These are phyloP conservation scores for Tylopilus rubrobrunneus DNA, from an alignment of 768 basidiomycete species.

Conservation along the genomic window DNA sequence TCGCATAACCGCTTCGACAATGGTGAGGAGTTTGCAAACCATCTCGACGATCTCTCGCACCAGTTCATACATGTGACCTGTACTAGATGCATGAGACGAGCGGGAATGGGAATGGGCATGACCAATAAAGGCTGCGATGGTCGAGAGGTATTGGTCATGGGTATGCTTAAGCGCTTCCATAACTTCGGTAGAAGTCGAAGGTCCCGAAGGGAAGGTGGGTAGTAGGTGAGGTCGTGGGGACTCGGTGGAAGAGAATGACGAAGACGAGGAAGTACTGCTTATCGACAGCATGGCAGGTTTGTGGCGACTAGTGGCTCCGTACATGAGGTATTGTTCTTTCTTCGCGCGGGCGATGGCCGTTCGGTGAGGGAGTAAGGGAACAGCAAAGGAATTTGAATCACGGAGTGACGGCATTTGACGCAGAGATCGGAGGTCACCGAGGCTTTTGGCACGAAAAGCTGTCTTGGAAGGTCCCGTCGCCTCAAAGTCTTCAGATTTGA, in stretches of 20 bases:
- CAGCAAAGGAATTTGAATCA: slow-evolving; percentile 35
- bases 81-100: slow-evolving; percentile 86
- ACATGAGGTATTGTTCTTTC: slow-evolving; percentile 38
- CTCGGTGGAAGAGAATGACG: slow-evolving; percentile 63
- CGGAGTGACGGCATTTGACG: slow-evolving; percentile 31
- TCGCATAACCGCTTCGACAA: slow-evolving; percentile 84
- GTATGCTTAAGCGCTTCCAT: slow-evolving; percentile 75
- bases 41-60: slow-evolving; percentile 93
- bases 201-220: slow-evolving; percentile 65
- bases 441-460: slow-evolving; percentile 47
- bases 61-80: slow-evolving; percentile 90
- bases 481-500: slow-evolving; percentile 22
- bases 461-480: slow-evolving; percentile 21
- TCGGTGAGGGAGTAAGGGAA: slow-evolving; percentile 35
- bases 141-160: slow-evolving; percentile 88
- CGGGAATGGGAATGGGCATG: slow-evolving; percentile 93
- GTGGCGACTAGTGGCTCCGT: slow-evolving; percentile 39
- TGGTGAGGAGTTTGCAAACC: slow-evolving; percentile 85
- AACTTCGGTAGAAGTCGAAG: slow-evolving; percentile 63
- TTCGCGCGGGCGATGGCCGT: slow-evolving; percentile 25
- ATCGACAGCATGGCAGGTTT: slow-evolving; percentile 47
- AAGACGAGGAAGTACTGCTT: slow-evolving; percentile 71
- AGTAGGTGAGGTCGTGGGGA: slow-evolving; percentile 43
- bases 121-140: slow-evolving; percentile 96
- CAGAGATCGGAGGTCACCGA: slow-evolving; percentile 45